A percentile compares a stretch with the other conserved stretches of the same genome.
Conservation (phyloP, 2,329 filamentous ascomycete species). For the Helotiales sp. region DNA sequence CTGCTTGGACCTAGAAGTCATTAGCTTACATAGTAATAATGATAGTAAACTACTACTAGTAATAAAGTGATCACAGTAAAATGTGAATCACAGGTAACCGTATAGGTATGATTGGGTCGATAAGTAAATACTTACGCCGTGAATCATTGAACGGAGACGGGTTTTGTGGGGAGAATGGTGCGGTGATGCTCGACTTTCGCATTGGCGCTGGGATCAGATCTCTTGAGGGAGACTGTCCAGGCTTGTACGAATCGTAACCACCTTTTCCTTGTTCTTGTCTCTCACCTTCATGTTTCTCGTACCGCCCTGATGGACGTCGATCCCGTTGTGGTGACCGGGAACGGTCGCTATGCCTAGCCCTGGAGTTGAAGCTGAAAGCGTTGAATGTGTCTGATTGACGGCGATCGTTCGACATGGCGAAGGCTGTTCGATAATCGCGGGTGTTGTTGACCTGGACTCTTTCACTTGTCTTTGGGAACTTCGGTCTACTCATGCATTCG, state of each 20-base stretch:
- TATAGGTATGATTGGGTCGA: neutral
- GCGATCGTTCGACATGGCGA: neutral
- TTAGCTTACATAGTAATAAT: neutral
- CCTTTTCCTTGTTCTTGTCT: neutral
- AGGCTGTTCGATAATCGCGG: neutral
- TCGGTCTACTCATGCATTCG: neutral
- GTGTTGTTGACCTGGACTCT: neutral
- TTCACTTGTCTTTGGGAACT: neutral
- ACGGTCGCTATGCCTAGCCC: neutral
- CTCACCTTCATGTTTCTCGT: neutral
- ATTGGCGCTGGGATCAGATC: neutral
- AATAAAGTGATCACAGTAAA: neutral
- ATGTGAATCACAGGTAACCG: neutral
- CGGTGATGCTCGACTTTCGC: neutral
- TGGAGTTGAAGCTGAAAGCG: neutral
- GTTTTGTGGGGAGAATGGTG: neutral
- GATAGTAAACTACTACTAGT: neutral
- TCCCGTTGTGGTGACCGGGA: neutral
- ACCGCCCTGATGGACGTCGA: neutral
- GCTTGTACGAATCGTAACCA: constrained; percentile 1
- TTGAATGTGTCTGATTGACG: neutral
- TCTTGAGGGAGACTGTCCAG: constrained; percentile 1
- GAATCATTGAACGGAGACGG: neutral
- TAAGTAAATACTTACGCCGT: neutral
- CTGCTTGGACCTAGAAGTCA: neutral